A percentile compares a stretch with the other conserved stretches of the same genome.
These are phyloP conservation scores for Auricularia heimuer DNA, from an alignment of 768 basidiomycete species.

Conservation along the genomic window DNA sequence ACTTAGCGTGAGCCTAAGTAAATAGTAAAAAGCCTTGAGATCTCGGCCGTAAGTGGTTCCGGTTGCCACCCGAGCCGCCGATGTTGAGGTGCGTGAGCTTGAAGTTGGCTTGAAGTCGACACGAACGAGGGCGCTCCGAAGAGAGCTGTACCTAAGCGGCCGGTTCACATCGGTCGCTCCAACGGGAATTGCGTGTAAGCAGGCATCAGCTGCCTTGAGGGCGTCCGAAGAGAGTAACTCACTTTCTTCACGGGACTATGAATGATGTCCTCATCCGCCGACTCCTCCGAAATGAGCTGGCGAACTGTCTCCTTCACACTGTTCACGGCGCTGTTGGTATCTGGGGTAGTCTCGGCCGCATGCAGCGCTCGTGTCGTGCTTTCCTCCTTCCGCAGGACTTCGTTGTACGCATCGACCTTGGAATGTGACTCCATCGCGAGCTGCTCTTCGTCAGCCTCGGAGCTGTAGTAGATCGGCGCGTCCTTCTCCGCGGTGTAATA, in stretches of 20 bases:
- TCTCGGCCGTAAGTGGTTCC: no score
- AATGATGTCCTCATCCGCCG: not conserved
- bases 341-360: not conserved
- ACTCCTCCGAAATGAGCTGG: not conserved
- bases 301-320: not conserved
- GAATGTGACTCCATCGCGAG: slow-evolving; percentile 14
- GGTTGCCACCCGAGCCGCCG: no score
- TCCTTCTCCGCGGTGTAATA: slow-evolving; percentile 21
- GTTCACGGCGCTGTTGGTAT: not conserved
- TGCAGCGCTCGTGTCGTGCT: slow-evolving; percentile 10
- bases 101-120: no score
- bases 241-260: slow-evolving; percentile 12
- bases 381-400: slow-evolving; percentile 6
- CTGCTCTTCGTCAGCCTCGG: slow-evolving; percentile 16
- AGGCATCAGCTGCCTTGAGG: no score
- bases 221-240: not conserved
- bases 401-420: slow-evolving; percentile 4
- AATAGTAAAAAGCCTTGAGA: no score
- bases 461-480: slow-evolving; percentile 22
- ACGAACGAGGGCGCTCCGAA: no score
- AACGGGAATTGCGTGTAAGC: no score
- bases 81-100: no score
- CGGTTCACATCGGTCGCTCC: no score
- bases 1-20: no score
- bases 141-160: no score